Conservation (phyloP, 2,329 filamentous ascomycete species). For the Aspergillus quadricinctus region DNA sequence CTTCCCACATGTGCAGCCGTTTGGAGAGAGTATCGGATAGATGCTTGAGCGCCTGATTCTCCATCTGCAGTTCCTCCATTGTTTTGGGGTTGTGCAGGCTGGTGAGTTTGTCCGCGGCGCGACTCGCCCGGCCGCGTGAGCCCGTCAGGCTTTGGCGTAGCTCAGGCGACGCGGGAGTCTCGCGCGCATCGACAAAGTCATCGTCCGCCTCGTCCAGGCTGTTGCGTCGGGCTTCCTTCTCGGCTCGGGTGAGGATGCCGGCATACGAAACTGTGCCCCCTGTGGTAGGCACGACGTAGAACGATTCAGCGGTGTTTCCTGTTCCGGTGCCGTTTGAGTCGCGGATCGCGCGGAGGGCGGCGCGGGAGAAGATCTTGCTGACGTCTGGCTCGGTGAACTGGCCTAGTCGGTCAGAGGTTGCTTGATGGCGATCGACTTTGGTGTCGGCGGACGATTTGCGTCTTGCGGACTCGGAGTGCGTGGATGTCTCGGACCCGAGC, state of each 20-base stretch:
- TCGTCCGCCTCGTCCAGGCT: constrained; percentile 67
- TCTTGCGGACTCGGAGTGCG: constrained; percentile 18
- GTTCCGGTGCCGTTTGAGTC: constrained; percentile 58
- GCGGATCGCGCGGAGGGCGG: constrained; percentile 73
- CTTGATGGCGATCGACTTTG: constrained; percentile 37
- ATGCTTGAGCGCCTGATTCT: constrained; percentile 81
- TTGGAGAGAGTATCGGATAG: constrained; percentile 82
- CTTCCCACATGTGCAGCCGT: constrained; percentile 88
- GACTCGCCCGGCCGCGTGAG: constrained; percentile 28
- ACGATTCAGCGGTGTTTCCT: constrained; percentile 63
- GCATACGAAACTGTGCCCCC: constrained; percentile 92
- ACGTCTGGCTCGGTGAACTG: constrained; percentile 65
- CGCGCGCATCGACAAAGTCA: constrained; percentile 83
- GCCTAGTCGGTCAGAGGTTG: constrained; percentile 36
- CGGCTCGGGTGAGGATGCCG: constrained; percentile 65
- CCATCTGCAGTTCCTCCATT: constrained; percentile 80
- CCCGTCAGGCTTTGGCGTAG: constrained; percentile 43
- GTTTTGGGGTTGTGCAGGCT: constrained; percentile 53
- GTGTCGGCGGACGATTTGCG: constrained; percentile 33
- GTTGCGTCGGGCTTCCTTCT: constrained; percentile 40
- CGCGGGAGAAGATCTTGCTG: constrained; percentile 76
- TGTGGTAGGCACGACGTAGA: constrained; percentile 90
- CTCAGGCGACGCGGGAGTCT: constrained; percentile 54
- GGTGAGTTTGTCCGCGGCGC: constrained; percentile 27
- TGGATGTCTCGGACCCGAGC: constrained; percentile 51